Base-by-base conservation (phyloP, 208 protist species). In the Borovskyia barvae region DNA sequence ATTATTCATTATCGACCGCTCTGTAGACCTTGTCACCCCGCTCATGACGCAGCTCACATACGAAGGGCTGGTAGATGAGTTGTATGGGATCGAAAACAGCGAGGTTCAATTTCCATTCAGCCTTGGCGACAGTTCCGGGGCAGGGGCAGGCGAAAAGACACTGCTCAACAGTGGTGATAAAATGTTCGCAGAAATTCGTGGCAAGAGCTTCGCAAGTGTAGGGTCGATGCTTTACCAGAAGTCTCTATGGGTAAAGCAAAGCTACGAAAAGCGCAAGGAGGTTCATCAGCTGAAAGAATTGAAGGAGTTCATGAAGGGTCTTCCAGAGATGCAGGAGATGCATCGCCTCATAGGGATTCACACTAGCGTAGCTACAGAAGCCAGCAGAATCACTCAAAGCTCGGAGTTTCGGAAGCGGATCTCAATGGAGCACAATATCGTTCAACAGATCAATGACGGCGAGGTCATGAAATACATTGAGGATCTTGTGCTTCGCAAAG, bases 11-110 rank as follows among this genome's bases (percentile, higher is more conserved):
- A 36, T 97, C 15, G 92, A 97, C 57, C 63, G 92, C 11, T 78
- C 75, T 9, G 39, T 92, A 3, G 92, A 97, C 62, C 57, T 89
- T 6, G 61, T 92, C 12, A 96, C 89, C 0, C 92, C 92, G 0
- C 45, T 95, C 9, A 62, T 97, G 63, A 90, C 84, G 8, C 89
- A 97, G 70, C 65, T 88, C 0, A 97, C 92, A 3, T 97, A 97
- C 66, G 89, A 95, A 53, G 92, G 92, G 19, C 60, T 97, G 15
- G 72, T 97, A 11, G 90, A 95, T 60, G 87, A 95, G 54, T 28
- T 93, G 29, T 95, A 89, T 54, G 63, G 37, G 17, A 80, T 97
- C 48, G 60, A 83, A 42, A 63, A 66, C 47, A 66, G 84, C 20
- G 56, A 77, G 49, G 77, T 79, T 0, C 54, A 33, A 2, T 85